Conservation (phyloP, 2,329 filamentous ascomycete genomes). For the Colletotrichum scovillei region DNA sequence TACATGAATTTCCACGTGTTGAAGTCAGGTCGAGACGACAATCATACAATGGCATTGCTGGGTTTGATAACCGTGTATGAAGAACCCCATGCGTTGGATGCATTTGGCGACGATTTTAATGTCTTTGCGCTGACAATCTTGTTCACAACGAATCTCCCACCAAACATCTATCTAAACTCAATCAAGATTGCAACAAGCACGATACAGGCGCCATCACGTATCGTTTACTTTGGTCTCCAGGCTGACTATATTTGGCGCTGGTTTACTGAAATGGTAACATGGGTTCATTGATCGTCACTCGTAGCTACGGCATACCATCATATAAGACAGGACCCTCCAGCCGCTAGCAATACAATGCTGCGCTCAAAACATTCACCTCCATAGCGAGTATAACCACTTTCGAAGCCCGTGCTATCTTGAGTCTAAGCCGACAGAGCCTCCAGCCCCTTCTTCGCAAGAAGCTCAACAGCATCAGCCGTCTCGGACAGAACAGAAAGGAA, state of each 20-base stretch:
- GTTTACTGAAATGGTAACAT: no score
- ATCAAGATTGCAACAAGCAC: no score
- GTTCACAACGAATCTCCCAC: not conserved
- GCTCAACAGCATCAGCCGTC: conserved; percentile 19
- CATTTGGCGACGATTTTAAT: not conserved
- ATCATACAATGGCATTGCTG: not conserved
- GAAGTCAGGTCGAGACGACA: not conserved
- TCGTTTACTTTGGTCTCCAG: no score
- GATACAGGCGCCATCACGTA: no score
- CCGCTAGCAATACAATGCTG: no score
- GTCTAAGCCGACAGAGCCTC: not conserved
- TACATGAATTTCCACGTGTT: not conserved
- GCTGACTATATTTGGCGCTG: no score
- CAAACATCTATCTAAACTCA: not conserved
- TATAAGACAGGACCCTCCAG: no score
- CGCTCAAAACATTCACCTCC: not conserved
- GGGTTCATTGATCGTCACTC: no score
- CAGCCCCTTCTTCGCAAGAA: not conserved
- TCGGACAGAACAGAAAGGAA: conserved; percentile 14
- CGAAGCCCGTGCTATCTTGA: no score
- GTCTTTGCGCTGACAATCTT: not conserved
- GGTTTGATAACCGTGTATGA: not conserved
- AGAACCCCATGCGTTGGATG: not conserved
- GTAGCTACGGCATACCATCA: no score
- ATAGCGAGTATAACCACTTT: not conserved